Evolutionary conservation across 768 basidiomycete species (phyloP).

Genomic region (Rhizopogon vesiculosus): DNA sequence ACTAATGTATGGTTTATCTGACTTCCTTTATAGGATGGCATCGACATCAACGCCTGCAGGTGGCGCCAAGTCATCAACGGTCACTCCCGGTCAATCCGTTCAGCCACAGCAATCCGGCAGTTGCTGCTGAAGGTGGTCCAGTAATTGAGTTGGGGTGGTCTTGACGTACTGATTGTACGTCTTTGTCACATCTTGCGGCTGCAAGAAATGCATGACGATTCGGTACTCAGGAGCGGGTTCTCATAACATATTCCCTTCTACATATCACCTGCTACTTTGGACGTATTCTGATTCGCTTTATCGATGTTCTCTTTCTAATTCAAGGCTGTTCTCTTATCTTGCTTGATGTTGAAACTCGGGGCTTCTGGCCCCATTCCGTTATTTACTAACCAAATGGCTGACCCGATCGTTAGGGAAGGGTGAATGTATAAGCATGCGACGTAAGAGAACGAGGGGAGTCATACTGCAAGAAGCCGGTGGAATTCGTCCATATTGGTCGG

Average conservation of each 20-base stretch:
- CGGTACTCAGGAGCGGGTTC: conserved; percentile 28
- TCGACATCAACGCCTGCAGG: conserved; percentile 71
- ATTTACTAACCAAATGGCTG: neutral
- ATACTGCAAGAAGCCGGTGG: neutral
- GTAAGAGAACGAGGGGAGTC: too few species aligned
- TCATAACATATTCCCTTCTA: conserved; percentile 27
- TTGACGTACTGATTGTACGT: conserved; percentile 12
- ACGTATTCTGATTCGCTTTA: conserved; percentile 13
- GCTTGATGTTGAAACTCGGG: neutral
- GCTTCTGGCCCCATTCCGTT: neutral
- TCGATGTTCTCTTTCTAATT: conserved; percentile 1
- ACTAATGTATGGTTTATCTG: neutral
- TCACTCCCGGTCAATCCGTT: conserved; percentile 82
- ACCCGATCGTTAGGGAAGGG: neutral
- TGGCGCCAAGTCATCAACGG: conserved; percentile 75
- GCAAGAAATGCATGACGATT: conserved; percentile 13
- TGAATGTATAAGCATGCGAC: neutral
- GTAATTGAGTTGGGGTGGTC: conserved; percentile 12
- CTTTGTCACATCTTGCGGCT: conserved; percentile 20
- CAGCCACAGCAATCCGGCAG: conserved; percentile 67
- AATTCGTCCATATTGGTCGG: neutral
- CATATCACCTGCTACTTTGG: conserved; percentile 4
- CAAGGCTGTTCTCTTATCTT: neutral
- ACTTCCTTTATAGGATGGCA: conserved; percentile 60
- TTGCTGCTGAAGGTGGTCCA: conserved; percentile 62